Evolutionary conservation across 441 rosid genomes (phyloP), one percentile per base, ranked within the genome.

Genomic region (Gossypium armourianum): DNA sequence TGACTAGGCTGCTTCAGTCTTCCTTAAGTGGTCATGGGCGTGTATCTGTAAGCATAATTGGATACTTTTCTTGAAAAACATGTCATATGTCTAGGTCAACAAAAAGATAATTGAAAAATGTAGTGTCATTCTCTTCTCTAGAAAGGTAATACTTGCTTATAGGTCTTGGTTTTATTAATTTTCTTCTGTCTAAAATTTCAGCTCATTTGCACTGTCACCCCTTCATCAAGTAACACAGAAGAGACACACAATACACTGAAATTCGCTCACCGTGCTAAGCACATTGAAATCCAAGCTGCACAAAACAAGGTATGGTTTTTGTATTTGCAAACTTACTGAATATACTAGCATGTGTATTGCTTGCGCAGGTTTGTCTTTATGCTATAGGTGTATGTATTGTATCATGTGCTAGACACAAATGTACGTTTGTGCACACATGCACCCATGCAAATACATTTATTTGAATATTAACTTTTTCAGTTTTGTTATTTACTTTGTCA

Each of bases 161-260:
- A 10, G 24, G 13, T 19, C 49, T 24, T 8, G 52, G 20, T 71
- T 32, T 71, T 75, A 28, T 79, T 75, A 53, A 29, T 59, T 62
- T 62, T 76, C 55, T 78, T 71, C 57, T 69, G 63, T 66, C 68
- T 19, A 80, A 74, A 72, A 73, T 76, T 81, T 79, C 87, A 89
- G 94, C 94, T 89, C 73, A 86, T 89, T 76, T 89, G 94, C 81
- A 87, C 89, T 29, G 86, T 89, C 75, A 87, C 94, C 76, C 94
- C 94, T 75, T 83, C 94, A 24, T 87, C 89, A 71, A 89, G 92
- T 75, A 89, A 78, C 78, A 82, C 88, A 3, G 95, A 89, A 75
- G 95, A 89, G 80, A 87, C 95, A 55, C 90, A 89, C 58, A 89
- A 89, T 81, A 89, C 94, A 26, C 77, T 89, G 77, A 89, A 89